Evolutionary conservation across 1,139 yeast species (phyloP).

Genomic region (Casaregolazyma suthepensis): DNA sequence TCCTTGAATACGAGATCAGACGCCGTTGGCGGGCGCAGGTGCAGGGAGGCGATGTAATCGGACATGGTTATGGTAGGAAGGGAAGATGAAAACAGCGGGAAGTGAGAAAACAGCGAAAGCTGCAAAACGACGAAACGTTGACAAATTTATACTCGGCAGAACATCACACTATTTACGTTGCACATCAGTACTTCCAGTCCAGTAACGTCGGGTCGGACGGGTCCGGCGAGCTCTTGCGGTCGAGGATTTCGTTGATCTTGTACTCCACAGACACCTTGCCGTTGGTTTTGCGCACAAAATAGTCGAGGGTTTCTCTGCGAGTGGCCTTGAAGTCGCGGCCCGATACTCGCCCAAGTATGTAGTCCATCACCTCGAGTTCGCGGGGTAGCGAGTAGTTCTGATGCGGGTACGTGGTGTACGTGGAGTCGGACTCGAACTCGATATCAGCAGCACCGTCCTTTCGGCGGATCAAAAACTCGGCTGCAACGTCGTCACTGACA

Average conservation of each 20-base stretch:
- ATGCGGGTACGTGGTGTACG: slow-evolving; percentile 61
- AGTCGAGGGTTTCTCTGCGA: slow-evolving; percentile 54
- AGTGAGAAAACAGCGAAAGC: too few relatives aligned
- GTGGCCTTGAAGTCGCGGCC: slow-evolving; percentile 63
- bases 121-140: too few relatives aligned
- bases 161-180: neutral
- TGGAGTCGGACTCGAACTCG: slow-evolving; percentile 40
- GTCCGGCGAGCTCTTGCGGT: slow-evolving; percentile 56
- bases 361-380: slow-evolving; percentile 51
- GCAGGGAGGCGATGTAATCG: slow-evolving; percentile 16
- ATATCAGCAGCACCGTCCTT: slow-evolving; percentile 28
- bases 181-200: slow-evolving; percentile 44
- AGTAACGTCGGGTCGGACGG: slow-evolving; percentile 52
- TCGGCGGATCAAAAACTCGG: slow-evolving; percentile 23
- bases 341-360: slow-evolving; percentile 61
- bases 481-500: slow-evolving; percentile 27
- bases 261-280: slow-evolving; percentile 58
- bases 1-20: slow-evolving; percentile 54
- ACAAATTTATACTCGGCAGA: too few relatives aligned
- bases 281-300: slow-evolving; percentile 47
- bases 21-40: slow-evolving; percentile 19
- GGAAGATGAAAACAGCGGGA: neutral
- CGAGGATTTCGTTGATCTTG: slow-evolving; percentile 51
- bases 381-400: slow-evolving; percentile 70
- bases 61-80: neutral